Percentiles rank a stretch among this genome's conserved stretches.
Conservation (phyloP, 306 rosid genomes). For the Oemleria cerasiformis region DNA sequence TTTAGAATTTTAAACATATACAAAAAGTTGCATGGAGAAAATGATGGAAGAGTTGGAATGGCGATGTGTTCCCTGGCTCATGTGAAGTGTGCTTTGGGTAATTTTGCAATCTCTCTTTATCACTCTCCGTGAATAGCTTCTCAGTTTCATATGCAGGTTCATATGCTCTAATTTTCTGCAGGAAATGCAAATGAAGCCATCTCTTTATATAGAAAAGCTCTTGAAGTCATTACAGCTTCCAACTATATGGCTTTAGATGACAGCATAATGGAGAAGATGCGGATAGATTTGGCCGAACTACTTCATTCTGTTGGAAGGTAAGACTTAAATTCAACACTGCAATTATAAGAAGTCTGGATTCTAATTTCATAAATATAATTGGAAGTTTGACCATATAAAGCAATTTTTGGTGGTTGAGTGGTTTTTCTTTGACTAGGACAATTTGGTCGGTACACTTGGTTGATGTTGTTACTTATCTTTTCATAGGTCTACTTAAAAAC, state of each 20-base stretch:
- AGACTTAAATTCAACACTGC: not conserved
- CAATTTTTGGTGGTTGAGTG: not conserved
- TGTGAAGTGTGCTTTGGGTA: slow-evolving; percentile 83
- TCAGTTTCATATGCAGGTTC: slow-evolving; percentile 8
- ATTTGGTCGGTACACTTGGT: not conserved
- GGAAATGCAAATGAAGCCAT: slow-evolving; percentile 85
- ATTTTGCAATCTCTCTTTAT: slow-evolving; percentile 20
- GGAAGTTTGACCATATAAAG: too few species aligned
- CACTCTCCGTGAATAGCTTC: slow-evolving; percentile 23
- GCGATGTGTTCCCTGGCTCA: slow-evolving; percentile 81
- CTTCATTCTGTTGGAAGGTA: slow-evolving; percentile 86
- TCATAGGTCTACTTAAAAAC: too few species aligned
- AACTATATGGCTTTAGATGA: slow-evolving; percentile 67
- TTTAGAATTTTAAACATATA: slow-evolving; percentile 71
- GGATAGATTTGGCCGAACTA: slow-evolving; percentile 80
- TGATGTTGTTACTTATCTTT: not conserved
- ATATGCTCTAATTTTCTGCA: slow-evolving; percentile 29
- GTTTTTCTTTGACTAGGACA: not conserved
- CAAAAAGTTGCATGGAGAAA: slow-evolving; percentile 64
- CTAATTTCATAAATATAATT: not conserved
- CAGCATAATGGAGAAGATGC: slow-evolving; percentile 70
- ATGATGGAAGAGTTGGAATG: slow-evolving; percentile 85
- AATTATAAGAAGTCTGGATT: not conserved
- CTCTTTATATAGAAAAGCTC: slow-evolving; percentile 53
- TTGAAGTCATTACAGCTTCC: slow-evolving; percentile 62